These are phyloP conservation scores for Rhizopogon roseolus DNA, from an alignment of 768 basidiomycete species.

Conservation along the genomic window DNA sequence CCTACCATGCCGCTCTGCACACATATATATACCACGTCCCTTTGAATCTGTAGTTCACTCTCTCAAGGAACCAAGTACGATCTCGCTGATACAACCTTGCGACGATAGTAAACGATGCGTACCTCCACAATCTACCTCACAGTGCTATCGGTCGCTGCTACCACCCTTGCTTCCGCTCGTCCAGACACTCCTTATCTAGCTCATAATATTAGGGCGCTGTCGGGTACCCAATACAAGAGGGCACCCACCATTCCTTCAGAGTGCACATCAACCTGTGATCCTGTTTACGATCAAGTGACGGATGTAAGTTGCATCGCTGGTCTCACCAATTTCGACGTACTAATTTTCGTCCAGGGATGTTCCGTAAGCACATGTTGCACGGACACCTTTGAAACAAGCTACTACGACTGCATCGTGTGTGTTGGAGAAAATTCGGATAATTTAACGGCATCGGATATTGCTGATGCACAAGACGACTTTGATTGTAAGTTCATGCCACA, in stretches of 20 bases:
- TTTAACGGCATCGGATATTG: slow-evolving; percentile 16
- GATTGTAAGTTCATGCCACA: slow-evolving; percentile 26
- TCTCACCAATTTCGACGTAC: slow-evolving; percentile 2
- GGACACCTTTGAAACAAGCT: slow-evolving; percentile 30
- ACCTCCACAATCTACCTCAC: background rate
- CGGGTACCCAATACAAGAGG: slow-evolving; percentile 5
- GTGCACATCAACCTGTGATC: slow-evolving; percentile 18
- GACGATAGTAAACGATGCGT: slow-evolving; percentile 11
- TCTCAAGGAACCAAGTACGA: background rate
- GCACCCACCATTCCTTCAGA: slow-evolving; percentile 19
- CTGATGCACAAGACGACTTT: slow-evolving; percentile 23
- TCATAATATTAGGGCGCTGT: background rate
- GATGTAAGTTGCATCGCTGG: slow-evolving; percentile 11
- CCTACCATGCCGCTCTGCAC: background rate
- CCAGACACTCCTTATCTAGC: slow-evolving; percentile 1
- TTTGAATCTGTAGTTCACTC: background rate
- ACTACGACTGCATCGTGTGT: slow-evolving; percentile 40
- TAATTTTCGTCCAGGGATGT: slow-evolving; percentile 17
- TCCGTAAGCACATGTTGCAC: slow-evolving; percentile 34
- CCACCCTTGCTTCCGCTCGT: background rate
- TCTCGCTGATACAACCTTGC: background rate
- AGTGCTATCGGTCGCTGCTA: slow-evolving; percentile 2
- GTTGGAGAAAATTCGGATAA: slow-evolving; percentile 21
- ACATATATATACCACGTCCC: background rate
- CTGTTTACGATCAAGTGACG: slow-evolving; percentile 18